Conservation (phyloP, 1,139 yeast genomes). For the Yamadazyma taylorii region DNA sequence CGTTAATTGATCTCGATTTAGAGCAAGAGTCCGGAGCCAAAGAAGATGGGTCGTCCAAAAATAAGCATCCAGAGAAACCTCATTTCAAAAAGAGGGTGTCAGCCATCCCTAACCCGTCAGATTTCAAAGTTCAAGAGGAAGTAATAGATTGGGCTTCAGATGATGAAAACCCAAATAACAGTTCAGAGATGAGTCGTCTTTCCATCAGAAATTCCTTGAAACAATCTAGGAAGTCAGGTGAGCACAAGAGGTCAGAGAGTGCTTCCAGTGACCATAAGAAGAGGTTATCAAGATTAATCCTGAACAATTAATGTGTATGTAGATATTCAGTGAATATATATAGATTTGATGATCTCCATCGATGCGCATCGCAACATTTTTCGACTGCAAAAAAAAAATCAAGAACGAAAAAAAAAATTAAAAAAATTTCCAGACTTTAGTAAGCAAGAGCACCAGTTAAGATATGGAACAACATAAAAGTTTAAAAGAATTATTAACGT, state of each 20-base stretch:
- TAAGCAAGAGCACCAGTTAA: not conserved
- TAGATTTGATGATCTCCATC: not conserved
- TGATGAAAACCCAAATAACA: conserved; percentile 44
- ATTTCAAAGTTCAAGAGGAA: conserved; percentile 42
- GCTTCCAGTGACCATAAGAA: conserved; percentile 20
- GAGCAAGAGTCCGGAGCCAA: too few relatives aligned
- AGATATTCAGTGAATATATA: conserved; percentile 1
- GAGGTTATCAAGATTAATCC: conserved; percentile 14
- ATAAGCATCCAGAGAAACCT: conserved; percentile 17
- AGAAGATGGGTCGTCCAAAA: not conserved
- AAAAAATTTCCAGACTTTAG: not conserved
- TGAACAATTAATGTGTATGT: conserved; percentile 2
- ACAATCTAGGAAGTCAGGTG: conserved; percentile 34
- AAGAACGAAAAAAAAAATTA: too few relatives aligned
- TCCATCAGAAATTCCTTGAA: conserved; percentile 43
- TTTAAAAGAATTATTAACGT: conserved; percentile 13
- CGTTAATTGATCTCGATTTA: conserved; percentile 30
- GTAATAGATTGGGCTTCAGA: conserved; percentile 51
- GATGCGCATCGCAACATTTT: conserved; percentile 11
- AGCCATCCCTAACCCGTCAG: conserved; percentile 32
- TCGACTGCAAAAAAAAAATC: not conserved
- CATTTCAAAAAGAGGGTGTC: conserved; percentile 36
- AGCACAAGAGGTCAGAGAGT: conserved; percentile 35
- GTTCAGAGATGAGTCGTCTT: conserved; percentile 41
- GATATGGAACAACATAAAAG: not conserved